A percentile compares a stretch with the other conserved stretches of the same genome.
Evolutionary conservation across 2,329 filamentous ascomycete species (phyloP).

Genomic region (Microthyrium microscopicum): DNA sequence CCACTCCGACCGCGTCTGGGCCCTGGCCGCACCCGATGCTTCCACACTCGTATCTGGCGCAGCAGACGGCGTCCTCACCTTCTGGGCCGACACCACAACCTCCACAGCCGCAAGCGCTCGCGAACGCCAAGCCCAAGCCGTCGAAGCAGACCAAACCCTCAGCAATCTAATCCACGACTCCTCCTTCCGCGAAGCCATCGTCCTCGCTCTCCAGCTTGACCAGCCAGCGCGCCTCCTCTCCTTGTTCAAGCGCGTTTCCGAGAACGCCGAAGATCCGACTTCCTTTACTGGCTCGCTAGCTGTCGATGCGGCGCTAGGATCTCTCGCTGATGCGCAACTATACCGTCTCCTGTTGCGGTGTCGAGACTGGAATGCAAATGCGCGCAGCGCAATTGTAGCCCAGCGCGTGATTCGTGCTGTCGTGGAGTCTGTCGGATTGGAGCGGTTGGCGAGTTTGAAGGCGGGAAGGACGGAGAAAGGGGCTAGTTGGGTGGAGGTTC

Average conservation of each 20-base stretch:
- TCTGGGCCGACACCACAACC: slow-evolving; percentile 85
- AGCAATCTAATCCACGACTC: slow-evolving; percentile 81
- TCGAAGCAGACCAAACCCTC: slow-evolving; percentile 87
- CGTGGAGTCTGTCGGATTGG: slow-evolving; percentile 19
- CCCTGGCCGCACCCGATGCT: slow-evolving; percentile 53
- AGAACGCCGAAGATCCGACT: slow-evolving; percentile 40
- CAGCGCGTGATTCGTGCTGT: slow-evolving; percentile 71
- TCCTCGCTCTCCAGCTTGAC: slow-evolving; percentile 79
- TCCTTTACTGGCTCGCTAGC: slow-evolving; percentile 46
- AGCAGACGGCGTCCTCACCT: slow-evolving; percentile 81
- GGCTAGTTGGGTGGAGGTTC: slow-evolving; percentile 59
- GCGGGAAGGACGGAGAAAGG: slow-evolving; percentile 11
- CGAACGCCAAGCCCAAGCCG: slow-evolving; percentile 56
- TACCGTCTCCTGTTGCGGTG: slow-evolving; percentile 66
- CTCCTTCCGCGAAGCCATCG: slow-evolving; percentile 85
- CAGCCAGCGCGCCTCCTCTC: slow-evolving; percentile 75
- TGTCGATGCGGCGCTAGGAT: slow-evolving; percentile 72
- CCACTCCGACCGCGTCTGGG: slow-evolving; percentile 92
- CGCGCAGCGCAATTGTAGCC: slow-evolving; percentile 65
- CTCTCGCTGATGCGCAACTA: slow-evolving; percentile 68
- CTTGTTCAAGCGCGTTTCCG: slow-evolving; percentile 62
- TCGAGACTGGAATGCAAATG: slow-evolving; percentile 96
- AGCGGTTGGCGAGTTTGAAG: slow-evolving; percentile 53
- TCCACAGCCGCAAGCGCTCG: slow-evolving; percentile 61
- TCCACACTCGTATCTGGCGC: slow-evolving; percentile 63